Evolutionary conservation across 2,329 filamentous ascomycete genomes (phyloP).

Genomic region (Talaromyces funiculosus): DNA sequence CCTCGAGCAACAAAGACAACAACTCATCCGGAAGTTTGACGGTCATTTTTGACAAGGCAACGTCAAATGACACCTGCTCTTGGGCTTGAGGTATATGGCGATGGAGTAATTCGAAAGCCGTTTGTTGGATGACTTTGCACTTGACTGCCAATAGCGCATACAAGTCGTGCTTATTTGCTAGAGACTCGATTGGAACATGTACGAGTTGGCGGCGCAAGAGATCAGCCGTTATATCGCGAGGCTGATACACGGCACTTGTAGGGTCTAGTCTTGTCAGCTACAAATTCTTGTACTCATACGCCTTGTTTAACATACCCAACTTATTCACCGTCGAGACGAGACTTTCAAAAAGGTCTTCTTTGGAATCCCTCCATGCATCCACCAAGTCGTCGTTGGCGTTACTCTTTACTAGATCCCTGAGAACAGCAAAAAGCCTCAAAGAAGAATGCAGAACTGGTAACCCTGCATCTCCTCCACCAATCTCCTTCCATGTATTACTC

Average conservation of each 20-base stretch:
- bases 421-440: slow-evolving; percentile 60
- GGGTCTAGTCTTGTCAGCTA: slow-evolving; percentile 30
- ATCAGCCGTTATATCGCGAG: slow-evolving; percentile 68
- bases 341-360: slow-evolving; percentile 54
- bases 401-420: slow-evolving; percentile 55
- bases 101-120: slow-evolving; percentile 75
- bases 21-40: slow-evolving; percentile 78
- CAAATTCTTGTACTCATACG: background rate
- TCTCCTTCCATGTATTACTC: slow-evolving; percentile 52
- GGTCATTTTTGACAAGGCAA: slow-evolving; percentile 48
- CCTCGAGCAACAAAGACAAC: slow-evolving; percentile 73
- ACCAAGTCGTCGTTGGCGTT: slow-evolving; percentile 81
- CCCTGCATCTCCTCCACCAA: slow-evolving; percentile 43
- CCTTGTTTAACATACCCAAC: slow-evolving; percentile 30
- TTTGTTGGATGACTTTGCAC: slow-evolving; percentile 68
- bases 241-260: slow-evolving; percentile 54
- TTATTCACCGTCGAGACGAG: slow-evolving; percentile 39
- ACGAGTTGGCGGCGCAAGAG: slow-evolving; percentile 65
- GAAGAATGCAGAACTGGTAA: slow-evolving; percentile 65
- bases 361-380: slow-evolving; percentile 62
- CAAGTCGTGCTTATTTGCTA: slow-evolving; percentile 62
- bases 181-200: slow-evolving; percentile 55
- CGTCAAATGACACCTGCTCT: slow-evolving; percentile 75
- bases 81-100: slow-evolving; percentile 71
- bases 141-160: slow-evolving; percentile 72